Evolutionary conservation across 257 asterid species (phyloP), one percentile per base, ranked within the genome.

Genomic region (Ehretia macrophylla): DNA sequence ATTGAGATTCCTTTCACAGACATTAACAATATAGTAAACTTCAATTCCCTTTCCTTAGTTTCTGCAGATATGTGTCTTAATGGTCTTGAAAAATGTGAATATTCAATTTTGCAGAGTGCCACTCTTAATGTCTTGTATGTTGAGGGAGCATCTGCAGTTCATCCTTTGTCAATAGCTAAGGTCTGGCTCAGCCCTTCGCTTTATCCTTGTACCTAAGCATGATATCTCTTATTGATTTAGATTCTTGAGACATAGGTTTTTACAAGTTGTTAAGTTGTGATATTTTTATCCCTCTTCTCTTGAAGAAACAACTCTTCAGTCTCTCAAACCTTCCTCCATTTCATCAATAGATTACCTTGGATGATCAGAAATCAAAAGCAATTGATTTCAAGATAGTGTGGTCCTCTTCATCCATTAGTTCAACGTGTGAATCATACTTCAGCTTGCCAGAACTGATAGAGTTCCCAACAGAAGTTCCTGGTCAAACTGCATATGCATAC

Each of bases 111-210:
- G 81, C 90, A 92, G 99, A 74, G 65, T 61, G 74, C 83, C 59
- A 81, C 80, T 71, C 75, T 45, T 57, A 75, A 77, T 60, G 76
- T 84, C 80, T 68, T 92, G 21, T 88, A 78, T 66, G 72, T 92
- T 48, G 99, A 86, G 74, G 99, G 95, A 63, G 97, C 96, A 75
- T 92, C 99, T 70, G 82, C 83, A 37, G 68, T 79, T 73, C 84
- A 72, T 78, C 95, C 99, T 62, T 69, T 66, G 63, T 81, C 99
- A 67, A 77, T 92, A 69, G 97, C 91, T 14, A 83, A 92, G 96
- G 99, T 92, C 63, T 48, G 51, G 20, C 60, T 65, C 11, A 52
- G 17, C 62, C 19, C 51, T 20, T 38, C 21, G 14, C n/a, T 42
- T 58, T 56, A 55, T 51, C 14, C 14, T 48, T 35, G 11, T 38